Conservation (phyloP, 345 rosid genomes). For the Tarenaya hassleriana region DNA sequence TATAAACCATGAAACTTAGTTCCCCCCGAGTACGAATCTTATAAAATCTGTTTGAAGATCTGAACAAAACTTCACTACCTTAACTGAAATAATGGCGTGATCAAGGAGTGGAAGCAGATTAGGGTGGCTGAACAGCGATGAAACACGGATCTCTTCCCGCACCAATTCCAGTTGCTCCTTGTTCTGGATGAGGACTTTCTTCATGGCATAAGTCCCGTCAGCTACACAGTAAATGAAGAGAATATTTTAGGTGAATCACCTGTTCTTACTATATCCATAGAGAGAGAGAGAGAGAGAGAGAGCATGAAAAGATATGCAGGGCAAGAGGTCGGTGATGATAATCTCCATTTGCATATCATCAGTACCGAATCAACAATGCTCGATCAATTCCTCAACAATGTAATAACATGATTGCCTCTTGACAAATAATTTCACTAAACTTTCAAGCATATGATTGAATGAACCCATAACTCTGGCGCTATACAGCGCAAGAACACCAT, state of each 20-base stretch:
- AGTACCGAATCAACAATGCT: neutral
- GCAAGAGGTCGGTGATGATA: too few relatives aligned
- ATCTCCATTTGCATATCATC: conserved; percentile 3
- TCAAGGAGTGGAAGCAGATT: conserved; percentile 95
- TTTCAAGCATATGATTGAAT: too few relatives aligned
- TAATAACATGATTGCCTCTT: too few relatives aligned
- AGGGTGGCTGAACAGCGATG: conserved; percentile 77
- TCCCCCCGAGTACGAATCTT: too few relatives aligned
- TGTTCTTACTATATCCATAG: neutral
- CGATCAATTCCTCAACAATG: neutral
- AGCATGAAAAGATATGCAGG: neutral
- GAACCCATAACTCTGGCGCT: too few relatives aligned
- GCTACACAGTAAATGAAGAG: conserved; percentile 32
- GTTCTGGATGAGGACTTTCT: conserved; percentile 92
- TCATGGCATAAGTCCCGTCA: conserved; percentile 93
- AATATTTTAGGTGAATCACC: neutral
- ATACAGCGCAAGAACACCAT: too few relatives aligned
- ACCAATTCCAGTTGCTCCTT: conserved; percentile 83
- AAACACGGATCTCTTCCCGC: conserved; percentile 86
- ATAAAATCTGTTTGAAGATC: too few relatives aligned
- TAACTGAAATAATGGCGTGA: conserved; percentile 82
- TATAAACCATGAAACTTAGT: conserved; percentile 1
- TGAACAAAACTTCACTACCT: conserved; percentile 37
- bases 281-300: neutral
- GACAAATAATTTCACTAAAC: too few relatives aligned